Conservation (phyloP, 495 filamentous ascomycete species). For the Talaromyces trachyspermus region DNA sequence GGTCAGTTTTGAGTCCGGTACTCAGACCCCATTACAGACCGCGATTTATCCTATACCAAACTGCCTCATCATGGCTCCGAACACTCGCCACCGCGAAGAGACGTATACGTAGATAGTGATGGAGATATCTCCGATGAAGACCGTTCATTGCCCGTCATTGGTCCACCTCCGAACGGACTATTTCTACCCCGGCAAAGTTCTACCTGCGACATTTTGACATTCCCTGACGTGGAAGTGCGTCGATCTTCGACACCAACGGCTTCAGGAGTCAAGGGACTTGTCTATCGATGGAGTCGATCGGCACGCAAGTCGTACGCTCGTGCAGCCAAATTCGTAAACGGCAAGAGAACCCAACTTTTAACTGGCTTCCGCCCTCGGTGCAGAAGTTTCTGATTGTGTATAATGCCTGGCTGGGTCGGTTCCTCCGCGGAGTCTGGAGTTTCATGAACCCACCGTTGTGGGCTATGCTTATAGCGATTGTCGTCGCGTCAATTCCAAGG, state of each 20-base stretch:
- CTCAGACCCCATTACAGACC: constrained; percentile 32
- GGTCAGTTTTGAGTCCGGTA: constrained; percentile 30
- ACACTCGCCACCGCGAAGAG: constrained; percentile 6
- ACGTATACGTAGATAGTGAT: constrained; percentile 20
- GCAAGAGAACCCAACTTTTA: constrained; percentile 24
- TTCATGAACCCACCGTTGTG: constrained; percentile 99
- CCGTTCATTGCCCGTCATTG: constrained; percentile 20
- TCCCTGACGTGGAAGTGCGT: constrained; percentile 33
- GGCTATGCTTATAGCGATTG: constrained; percentile 85
- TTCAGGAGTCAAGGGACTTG: constrained; percentile 12
- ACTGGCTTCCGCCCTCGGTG: constrained; percentile 48
- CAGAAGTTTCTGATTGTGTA: constrained; percentile 45
- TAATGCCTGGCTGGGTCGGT: constrained; percentile 36
- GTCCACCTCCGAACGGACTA: constrained; percentile 27
- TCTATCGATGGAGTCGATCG: constrained; percentile 20
- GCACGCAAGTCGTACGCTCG: constrained; percentile 13
- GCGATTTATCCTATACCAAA: constrained; percentile 31
- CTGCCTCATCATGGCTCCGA: constrained; percentile 19
- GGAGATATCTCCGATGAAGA: constrained; percentile 21
- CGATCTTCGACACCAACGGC: constrained; percentile 7
- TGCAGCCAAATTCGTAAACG: constrained; percentile 16
- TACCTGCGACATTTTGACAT: constrained; percentile 32
- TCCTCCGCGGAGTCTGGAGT: constrained; percentile 64
- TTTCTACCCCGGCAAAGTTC: constrained; percentile 36
- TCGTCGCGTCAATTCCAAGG: constrained; percentile 82